Percentiles rank a stretch among this genome's conserved stretches.
These are phyloP conservation scores for Ambrosiella beaveri DNA, from an alignment of 2,329 filamentous ascomycete species.

Conservation along the genomic window DNA sequence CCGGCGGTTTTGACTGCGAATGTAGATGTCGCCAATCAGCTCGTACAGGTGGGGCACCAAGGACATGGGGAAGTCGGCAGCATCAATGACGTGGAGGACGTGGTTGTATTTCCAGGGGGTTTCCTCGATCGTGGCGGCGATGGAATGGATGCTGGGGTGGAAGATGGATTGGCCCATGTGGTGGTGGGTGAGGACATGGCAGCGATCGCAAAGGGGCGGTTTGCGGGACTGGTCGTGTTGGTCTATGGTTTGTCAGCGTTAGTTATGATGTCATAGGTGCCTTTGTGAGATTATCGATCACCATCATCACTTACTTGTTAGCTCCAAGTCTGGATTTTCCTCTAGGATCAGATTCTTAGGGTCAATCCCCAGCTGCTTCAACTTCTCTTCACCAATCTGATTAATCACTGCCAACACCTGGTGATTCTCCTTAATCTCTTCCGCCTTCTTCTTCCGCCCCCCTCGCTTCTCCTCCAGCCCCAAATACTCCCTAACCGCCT, in stretches of 20 bases:
- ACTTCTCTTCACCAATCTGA: slow-evolving; percentile 23
- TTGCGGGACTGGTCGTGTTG: slow-evolving; percentile 17
- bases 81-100: slow-evolving; percentile 88
- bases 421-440: slow-evolving; percentile 24
- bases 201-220: slow-evolving; percentile 65
- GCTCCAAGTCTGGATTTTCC: slow-evolving; percentile 8
- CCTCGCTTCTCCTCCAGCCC: slow-evolving; percentile 19
- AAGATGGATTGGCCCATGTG: slow-evolving; percentile 50
- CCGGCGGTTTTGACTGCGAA: slow-evolving; percentile 67
- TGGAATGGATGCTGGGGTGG: slow-evolving; percentile 64
- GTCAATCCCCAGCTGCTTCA: slow-evolving; percentile 31
- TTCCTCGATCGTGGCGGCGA: slow-evolving; percentile 70
- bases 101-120: slow-evolving; percentile 84
- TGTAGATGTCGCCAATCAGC: slow-evolving; percentile 51
- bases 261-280: too few species aligned
- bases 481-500: slow-evolving; percentile 33
- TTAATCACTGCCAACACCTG: slow-evolving; percentile 13
- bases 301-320: not conserved
- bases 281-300: too few species aligned
- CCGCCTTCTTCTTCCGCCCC: slow-evolving; percentile 26
- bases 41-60: slow-evolving; percentile 60
- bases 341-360: slow-evolving; percentile 17
- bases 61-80: slow-evolving; percentile 93
- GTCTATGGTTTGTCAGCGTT: not conserved
- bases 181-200: slow-evolving; percentile 67